Evolutionary conservation across 495 filamentous ascomycete genomes (phyloP).

Genomic region (Talaromyces wortmannii): DNA sequence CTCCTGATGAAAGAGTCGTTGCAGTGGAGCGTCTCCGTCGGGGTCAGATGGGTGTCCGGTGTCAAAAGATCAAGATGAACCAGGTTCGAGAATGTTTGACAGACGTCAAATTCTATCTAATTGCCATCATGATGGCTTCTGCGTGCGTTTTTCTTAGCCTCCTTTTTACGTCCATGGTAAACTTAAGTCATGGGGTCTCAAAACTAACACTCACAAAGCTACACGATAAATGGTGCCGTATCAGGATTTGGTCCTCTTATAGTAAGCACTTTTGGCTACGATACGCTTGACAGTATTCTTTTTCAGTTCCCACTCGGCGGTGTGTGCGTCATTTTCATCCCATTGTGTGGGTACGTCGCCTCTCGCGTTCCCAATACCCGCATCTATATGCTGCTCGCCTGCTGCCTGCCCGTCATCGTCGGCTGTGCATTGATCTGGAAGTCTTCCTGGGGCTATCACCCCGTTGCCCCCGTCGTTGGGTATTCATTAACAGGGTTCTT

Average conservation of each 20-base stretch:
- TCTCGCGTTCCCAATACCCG: constrained; percentile 55
- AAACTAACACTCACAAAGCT: constrained; percentile 21
- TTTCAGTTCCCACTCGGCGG: constrained; percentile 68
- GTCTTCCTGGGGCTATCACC: constrained; percentile 54
- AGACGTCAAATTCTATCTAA: constrained; percentile 46
- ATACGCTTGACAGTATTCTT: constrained; percentile 57
- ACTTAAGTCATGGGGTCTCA: no score
- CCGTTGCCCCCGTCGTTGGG: constrained; percentile 56
- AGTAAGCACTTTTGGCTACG: constrained; percentile 67
- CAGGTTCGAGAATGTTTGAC: constrained; percentile 42
- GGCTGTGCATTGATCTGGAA: constrained; percentile 73
- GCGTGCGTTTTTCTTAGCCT: constrained; percentile 25
- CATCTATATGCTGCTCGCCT: constrained; percentile 53
- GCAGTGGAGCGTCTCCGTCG: constrained; percentile 47
- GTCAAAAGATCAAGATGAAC: constrained; percentile 40
- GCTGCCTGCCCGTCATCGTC: constrained; percentile 65
- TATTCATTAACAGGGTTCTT: constrained; percentile 68
- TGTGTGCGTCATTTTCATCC: constrained; percentile 56
- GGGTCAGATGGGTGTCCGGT: constrained; percentile 46
- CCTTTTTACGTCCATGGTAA: not conserved
- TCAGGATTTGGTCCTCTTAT: constrained; percentile 71
- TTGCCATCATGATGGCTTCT: constrained; percentile 50
- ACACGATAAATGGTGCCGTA: constrained; percentile 71
- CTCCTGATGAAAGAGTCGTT: constrained; percentile 39
- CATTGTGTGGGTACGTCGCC: constrained; percentile 56